Evolutionary conservation across 176 grass and related monocot genomes (phyloP), one percentile per base, ranked within the genome.

Genomic region (Luzula sylvatica): DNA sequence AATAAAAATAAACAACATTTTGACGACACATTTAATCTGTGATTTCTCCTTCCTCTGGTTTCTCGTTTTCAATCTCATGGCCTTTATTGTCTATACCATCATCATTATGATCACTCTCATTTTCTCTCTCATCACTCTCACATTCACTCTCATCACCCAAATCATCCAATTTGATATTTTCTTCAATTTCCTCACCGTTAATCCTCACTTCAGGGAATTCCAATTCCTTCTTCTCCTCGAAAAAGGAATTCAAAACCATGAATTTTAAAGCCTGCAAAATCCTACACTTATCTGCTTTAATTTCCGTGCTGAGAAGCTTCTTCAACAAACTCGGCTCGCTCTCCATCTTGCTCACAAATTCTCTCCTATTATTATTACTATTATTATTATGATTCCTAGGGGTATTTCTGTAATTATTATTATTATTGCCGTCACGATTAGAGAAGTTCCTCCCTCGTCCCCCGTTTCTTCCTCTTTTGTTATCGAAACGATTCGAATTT

Each of bases 201-300:
- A 67, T 32, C 55, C 77, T 74, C 20, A 68, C 25, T 49, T 89
- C 77, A 11, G 78, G 85, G 43, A 87, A 98, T 46, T 78, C 75
- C 65, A 98, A 56, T 0, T 62, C 24, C 50, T 72, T 82, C 75
- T 45, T 74, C 11, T 69, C 39, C 44, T 71, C 30, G 26, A 98
- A 98, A 66, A 98, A 98, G 53, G 73, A 82, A 87, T 98, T 98
- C 53, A 77, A 30, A 62, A 49, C 28, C 67, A 87, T 83, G 71
- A 90, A 90, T 62, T 69, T 82, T 58, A 90, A 90, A 22, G 67
- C 46, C 32, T 90, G 85, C 13, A 89, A 61, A 48, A 96, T 55
- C 29, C 51, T 77, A 26, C 54, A 57, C n/a, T 74, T 96, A 55
- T 96, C 92, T 68, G 84, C 78, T 65, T 74, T 96, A 35, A 96